A percentile compares a stretch with the other conserved stretches of the same genome.
Conservation (phyloP, 345 rosid species). For the Sisymbrium irio region DNA sequence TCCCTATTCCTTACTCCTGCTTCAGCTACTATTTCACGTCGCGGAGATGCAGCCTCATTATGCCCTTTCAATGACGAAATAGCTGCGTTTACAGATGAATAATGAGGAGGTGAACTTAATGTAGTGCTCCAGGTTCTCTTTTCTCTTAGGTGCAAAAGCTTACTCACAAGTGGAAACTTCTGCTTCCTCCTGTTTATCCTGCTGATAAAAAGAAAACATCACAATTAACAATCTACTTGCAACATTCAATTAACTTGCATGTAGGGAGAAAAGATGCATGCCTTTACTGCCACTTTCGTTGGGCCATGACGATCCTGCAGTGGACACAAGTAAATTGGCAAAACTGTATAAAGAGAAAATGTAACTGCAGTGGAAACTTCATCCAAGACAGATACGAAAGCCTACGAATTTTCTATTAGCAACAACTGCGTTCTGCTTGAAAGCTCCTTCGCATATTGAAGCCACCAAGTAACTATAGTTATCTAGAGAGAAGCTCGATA, state of each 20-base stretch:
- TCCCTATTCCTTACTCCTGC: too few species aligned
- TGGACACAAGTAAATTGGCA: too few species aligned
- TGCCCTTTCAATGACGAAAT: not conserved
- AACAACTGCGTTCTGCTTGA: too few species aligned
- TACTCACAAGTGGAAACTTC: conserved; percentile 37
- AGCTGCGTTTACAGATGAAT: not conserved
- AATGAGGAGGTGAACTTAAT: not conserved
- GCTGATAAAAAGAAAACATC: conserved; percentile 35
- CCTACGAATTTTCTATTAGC: conserved; percentile 36
- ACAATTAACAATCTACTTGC: not conserved
- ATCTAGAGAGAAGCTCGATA: conserved; percentile 46
- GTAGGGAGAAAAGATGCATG: conserved; percentile 18
- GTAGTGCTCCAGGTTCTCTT: not conserved
- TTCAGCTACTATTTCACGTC: not conserved
- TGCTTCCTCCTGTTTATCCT: conserved; percentile 34
- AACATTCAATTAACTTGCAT: not conserved
- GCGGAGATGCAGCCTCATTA: not conserved
- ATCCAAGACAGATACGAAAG: not conserved
- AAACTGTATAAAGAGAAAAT: too few species aligned
- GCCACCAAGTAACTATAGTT: conserved; percentile 57
- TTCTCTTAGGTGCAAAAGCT: conserved; percentile 31
- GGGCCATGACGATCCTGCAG: conserved; percentile 29
- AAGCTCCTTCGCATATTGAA: conserved; percentile 53
- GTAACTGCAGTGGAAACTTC: too few species aligned
- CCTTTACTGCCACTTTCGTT: conserved; percentile 35